A percentile compares a stretch with the other conserved stretches of the same genome.
Conservation (phyloP, 208 protist species). For the Trypanosoma scelopori region DNA sequence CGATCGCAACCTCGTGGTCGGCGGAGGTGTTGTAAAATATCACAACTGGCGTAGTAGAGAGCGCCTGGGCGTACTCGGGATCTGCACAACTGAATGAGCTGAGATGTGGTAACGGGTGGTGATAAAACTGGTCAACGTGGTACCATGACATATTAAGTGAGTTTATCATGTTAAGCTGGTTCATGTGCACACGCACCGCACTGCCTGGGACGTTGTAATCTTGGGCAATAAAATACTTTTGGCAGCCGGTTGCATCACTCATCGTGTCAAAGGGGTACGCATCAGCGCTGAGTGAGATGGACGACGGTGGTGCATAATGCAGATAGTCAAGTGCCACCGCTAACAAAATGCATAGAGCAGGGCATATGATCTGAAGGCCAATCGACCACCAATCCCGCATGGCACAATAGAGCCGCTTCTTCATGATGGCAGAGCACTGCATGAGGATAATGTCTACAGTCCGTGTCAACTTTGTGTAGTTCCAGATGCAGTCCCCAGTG, state of each 20-base stretch:
- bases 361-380: conserved; percentile 69
- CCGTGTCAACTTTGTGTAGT: conserved; percentile 21
- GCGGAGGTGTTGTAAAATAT: conserved; percentile 65
- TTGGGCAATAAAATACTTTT: neutral
- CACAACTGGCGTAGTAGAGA: conserved; percentile 21
- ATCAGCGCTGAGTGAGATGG: neutral
- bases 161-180: conserved; percentile 8
- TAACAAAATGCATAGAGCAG: conserved; percentile 60
- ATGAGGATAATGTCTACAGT: conserved; percentile 24
- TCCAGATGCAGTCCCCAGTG: conserved; percentile 28
- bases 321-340: conserved; percentile 64
- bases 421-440: conserved; percentile 49
- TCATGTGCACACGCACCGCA: neutral
- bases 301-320: neutral
- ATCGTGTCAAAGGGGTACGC: conserved; percentile 10
- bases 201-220: neutral
- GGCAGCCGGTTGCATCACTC: conserved; percentile 6
- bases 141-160: conserved; percentile 19
- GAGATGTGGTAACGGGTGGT: neutral
- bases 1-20: conserved; percentile 43
- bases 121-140: conserved; percentile 8
- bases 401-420: conserved; percentile 62
- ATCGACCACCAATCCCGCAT: conserved; percentile 59
- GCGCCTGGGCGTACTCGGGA: conserved; percentile 15
- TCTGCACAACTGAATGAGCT: conserved; percentile 8